Evolutionary conservation across 2,329 filamentous ascomycete genomes (phyloP).

Genomic region (Claviceps digitariae): DNA sequence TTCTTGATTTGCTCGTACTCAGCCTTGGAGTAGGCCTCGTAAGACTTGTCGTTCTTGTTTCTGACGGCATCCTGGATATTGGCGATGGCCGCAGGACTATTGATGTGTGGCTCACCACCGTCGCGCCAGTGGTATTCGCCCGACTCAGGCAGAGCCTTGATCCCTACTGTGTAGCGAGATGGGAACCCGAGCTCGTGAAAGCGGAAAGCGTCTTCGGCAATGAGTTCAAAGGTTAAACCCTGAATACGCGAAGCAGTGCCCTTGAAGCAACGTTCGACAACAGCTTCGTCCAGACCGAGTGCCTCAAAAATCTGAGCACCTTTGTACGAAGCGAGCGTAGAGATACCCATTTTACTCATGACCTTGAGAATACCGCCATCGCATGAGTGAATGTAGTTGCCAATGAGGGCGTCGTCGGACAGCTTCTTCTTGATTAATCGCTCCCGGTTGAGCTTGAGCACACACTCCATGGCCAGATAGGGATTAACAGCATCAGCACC

Average conservation of each 20-base stretch:
- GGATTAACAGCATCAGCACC: constrained; percentile 91
- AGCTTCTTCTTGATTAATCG: constrained; percentile 85
- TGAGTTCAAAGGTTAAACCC: constrained; percentile 84
- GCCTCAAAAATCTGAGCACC: constrained; percentile 97
- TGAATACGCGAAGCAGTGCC: constrained; percentile 90
- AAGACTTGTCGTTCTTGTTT: constrained; percentile 96
- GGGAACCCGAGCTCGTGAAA: constrained; percentile 92
- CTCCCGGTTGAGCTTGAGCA: constrained; percentile 91
- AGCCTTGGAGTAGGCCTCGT: constrained; percentile 85
- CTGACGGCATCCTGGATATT: constrained; percentile 95
- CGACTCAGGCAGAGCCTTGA: constrained; percentile 76
- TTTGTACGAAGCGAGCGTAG: constrained; percentile 91
- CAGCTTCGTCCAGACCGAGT: constrained; percentile 79
- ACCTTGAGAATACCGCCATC: constrained; percentile 96
- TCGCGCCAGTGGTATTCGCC: constrained; percentile 98
- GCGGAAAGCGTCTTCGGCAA: constrained; percentile 86
- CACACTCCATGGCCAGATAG: constrained; percentile 91
- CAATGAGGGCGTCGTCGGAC: constrained; percentile 66
- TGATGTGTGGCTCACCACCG: constrained; percentile 87
- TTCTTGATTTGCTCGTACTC: constrained; percentile 96
- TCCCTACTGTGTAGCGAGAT: constrained; percentile 58
- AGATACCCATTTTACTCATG: constrained; percentile 99
- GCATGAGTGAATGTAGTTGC: constrained; percentile 94
- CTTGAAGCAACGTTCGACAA: constrained; percentile 89
- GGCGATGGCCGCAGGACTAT: constrained; percentile 87